These are phyloP conservation scores for Royoungia palumana DNA, from an alignment of 768 basidiomycete species.

Conservation along the genomic window DNA sequence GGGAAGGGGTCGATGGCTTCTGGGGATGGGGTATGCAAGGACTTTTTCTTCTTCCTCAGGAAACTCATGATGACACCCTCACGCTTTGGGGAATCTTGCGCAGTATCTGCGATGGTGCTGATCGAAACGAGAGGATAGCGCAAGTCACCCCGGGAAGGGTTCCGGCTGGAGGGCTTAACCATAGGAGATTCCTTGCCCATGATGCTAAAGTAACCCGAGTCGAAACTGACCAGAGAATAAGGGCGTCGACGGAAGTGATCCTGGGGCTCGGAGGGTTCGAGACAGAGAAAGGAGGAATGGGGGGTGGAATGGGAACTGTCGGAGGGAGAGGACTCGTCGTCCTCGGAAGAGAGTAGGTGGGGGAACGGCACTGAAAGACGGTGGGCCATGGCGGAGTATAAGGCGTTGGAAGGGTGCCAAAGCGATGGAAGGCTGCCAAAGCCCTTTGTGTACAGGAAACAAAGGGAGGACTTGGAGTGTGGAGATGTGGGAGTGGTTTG, in stretches of 20 bases:
- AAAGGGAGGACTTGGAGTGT: conserved; percentile 18
- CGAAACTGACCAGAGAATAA: conserved; percentile 22
- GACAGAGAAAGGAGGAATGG: conserved; percentile 16
- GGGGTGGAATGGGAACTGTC: conserved; percentile 17
- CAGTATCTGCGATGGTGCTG: not conserved
- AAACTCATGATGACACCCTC: conserved; percentile 17
- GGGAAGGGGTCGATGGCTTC: conserved; percentile 9
- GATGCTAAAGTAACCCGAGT: conserved; percentile 29
- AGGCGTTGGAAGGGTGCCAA: conserved; percentile 17
- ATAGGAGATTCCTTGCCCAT: conserved; percentile 23
- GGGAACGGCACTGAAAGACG: conserved; percentile 12
- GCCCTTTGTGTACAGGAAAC: conserved; percentile 27
- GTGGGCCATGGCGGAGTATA: conserved; percentile 21
- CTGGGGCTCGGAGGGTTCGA: conserved; percentile 1
- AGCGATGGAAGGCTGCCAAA: conserved; percentile 20
- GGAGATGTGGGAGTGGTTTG: conserved; percentile 7
- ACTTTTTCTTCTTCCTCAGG: conserved; percentile 25
- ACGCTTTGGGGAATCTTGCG: conserved; percentile 18
- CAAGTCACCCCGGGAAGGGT: conserved; percentile 10
- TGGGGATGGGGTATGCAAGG: conserved; percentile 2
- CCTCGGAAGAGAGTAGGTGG: conserved; percentile 8
- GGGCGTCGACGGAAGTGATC: conserved; percentile 12
- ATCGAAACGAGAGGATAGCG: conserved; percentile 10
- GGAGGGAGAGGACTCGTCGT: conserved; percentile 12
- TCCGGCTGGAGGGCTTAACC: conserved; percentile 9